A percentile compares a stretch with the other conserved stretches of the same genome.
Conservation (phyloP, 2,329 filamentous ascomycete genomes). For the Cytospora schulzeri region DNA sequence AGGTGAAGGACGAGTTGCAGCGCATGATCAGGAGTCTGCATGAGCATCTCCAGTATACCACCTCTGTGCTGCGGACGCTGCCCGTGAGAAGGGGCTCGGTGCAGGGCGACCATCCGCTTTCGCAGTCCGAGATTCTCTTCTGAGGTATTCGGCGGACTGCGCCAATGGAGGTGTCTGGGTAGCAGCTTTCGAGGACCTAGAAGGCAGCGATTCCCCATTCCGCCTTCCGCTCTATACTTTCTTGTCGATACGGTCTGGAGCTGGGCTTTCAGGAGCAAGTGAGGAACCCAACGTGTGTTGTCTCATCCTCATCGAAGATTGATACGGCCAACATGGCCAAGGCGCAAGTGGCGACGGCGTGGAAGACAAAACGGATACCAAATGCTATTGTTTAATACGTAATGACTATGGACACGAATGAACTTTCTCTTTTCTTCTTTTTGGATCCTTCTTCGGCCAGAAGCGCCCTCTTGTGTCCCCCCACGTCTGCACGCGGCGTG, state of each 20-base stretch:
- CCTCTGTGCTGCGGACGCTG: slow-evolving; percentile 34
- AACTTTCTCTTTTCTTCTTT: background rate
- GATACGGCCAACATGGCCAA: background rate
- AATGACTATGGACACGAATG: background rate
- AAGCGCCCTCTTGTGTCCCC: too few relatives aligned
- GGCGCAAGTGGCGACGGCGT: background rate
- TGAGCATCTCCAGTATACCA: slow-evolving; percentile 39
- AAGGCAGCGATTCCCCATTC: background rate
- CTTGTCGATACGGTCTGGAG: background rate
- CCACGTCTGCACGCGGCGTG: background rate
- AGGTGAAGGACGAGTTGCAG: slow-evolving; percentile 39
- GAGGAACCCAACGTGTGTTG: background rate
- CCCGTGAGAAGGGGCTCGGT: slow-evolving; percentile 30
- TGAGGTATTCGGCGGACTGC: background rate
- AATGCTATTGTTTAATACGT: background rate
- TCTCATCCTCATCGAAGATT: background rate
- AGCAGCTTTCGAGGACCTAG: background rate
- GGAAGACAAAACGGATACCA: background rate
- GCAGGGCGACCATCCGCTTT: slow-evolving; percentile 12
- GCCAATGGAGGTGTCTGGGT: background rate
- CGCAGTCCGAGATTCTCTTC: slow-evolving; percentile 13
- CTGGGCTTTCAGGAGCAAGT: background rate
- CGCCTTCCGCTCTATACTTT: background rate
- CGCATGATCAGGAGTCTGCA: slow-evolving; percentile 39
- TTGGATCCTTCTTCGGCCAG: too few relatives aligned